These are phyloP conservation scores for Oryza glumipatula DNA, from an alignment of 176 grass and related monocot species.

Conservation along the genomic window DNA sequence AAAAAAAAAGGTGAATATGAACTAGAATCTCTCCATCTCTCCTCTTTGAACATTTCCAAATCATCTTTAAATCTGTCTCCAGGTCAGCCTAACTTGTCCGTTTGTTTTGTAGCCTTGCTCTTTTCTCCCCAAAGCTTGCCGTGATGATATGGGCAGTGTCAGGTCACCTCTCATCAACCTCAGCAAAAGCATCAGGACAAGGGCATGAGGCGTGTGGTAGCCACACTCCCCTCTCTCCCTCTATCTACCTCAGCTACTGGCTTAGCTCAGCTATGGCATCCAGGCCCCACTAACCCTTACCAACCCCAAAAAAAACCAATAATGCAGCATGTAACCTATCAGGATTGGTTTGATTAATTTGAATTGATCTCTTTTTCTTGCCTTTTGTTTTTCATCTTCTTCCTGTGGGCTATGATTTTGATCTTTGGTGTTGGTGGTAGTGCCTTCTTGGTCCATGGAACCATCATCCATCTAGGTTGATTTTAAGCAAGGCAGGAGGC, in stretches of 20 bases:
- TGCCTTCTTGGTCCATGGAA: background rate
- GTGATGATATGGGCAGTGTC: constrained; percentile 12
- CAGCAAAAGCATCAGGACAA: constrained; percentile 22
- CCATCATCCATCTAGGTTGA: background rate
- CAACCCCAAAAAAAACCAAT: constrained; percentile 19
- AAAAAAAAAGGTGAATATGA: background rate
- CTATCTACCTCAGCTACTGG: background rate
- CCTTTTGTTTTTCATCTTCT: no score
- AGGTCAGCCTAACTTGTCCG: constrained; percentile 34
- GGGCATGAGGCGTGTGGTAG: constrained; percentile 41
- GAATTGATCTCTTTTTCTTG: background rate
- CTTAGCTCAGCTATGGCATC: background rate
- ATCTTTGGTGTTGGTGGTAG: background rate
- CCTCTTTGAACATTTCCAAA: constrained; percentile 23
- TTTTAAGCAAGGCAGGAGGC: background rate
- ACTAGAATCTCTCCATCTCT: background rate
- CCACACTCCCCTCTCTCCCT: constrained; percentile 49
- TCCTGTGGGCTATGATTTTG: background rate
- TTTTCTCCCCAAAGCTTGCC: constrained; percentile 18
- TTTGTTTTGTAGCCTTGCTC: constrained; percentile 34
- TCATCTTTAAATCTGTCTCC: constrained; percentile 11
- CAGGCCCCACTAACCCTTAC: background rate
- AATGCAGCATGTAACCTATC: background rate
- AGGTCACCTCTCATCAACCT: constrained; percentile 28
- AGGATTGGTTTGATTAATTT: background rate